These are phyloP conservation scores for Colletotrichum sp. DNA, from an alignment of 2,329 filamentous ascomycete species.

Conservation along the genomic window DNA sequence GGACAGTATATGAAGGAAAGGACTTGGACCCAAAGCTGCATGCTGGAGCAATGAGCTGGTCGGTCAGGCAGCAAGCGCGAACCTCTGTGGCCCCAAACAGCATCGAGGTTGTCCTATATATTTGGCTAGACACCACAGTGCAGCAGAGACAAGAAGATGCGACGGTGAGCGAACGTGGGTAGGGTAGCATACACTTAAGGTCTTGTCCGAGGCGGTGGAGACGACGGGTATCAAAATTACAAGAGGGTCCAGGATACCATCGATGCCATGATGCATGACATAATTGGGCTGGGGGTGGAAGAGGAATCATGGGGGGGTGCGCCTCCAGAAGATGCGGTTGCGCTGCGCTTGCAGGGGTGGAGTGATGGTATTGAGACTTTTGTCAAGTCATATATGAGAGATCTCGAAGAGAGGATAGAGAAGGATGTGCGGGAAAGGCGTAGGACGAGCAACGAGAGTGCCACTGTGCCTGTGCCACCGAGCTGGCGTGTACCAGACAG, in stretches of 20 bases:
- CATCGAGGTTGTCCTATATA: conserved; percentile 20
- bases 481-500: not conserved
- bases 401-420: not conserved
- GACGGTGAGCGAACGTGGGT: conserved; percentile 18
- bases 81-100: conserved; percentile 12
- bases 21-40: conserved; percentile 16
- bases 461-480: not conserved
- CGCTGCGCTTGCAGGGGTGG: conserved; percentile 20
- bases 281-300: conserved; percentile 40
- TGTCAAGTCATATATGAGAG: conserved; percentile 17
- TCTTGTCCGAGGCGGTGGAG: conserved; percentile 21
- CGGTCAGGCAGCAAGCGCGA: conserved; percentile 23
- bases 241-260: conserved; percentile 38
- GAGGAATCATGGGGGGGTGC: conserved; percentile 10
- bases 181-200: conserved; percentile 10
- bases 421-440: not conserved
- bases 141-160: conserved; percentile 9
- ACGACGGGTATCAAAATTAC: conserved; percentile 34
- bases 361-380: conserved; percentile 21
- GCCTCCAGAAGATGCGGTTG: conserved; percentile 11
- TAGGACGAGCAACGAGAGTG: not conserved
- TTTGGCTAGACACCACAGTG: conserved; percentile 7
- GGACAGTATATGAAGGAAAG: conserved; percentile 19
- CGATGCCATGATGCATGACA: conserved; percentile 48
- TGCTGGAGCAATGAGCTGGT: conserved; percentile 14